Percentiles rank a stretch among this genome's conserved stretches.
Evolutionary conservation across 768 basidiomycete species (phyloP).

Genomic region (Boletellus sp.): DNA sequence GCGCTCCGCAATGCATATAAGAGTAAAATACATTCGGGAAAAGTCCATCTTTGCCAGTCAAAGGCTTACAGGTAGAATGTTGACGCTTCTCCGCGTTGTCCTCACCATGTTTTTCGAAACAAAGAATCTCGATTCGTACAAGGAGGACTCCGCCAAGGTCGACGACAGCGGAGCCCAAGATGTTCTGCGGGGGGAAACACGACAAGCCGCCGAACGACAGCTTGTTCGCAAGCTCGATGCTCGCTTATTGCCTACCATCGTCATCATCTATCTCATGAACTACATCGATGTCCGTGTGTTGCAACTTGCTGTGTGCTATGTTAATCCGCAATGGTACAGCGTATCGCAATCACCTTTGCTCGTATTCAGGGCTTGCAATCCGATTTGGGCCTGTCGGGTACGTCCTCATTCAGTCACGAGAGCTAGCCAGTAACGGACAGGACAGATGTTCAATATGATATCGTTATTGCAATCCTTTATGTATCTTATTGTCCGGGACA

Average conservation of each 20-base stretch:
- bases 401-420: not conserved
- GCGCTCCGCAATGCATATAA: too few species aligned
- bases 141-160: too few species aligned
- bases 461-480: conserved; percentile 51
- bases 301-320: not conserved
- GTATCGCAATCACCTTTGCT: conserved; percentile 46
- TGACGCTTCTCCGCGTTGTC: too few species aligned
- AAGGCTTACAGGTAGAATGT: too few species aligned
- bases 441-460: conserved; percentile 52
- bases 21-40: too few species aligned
- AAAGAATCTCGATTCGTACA: too few species aligned
- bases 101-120: too few species aligned
- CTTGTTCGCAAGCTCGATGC: conserved; percentile 56
- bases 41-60: too few species aligned
- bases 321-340: conserved; percentile 25
- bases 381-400: conserved; percentile 46
- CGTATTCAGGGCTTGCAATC: conserved; percentile 48
- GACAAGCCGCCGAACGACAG: conserved; percentile 12
- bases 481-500: conserved; percentile 64
- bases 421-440: not conserved
- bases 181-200: conserved; percentile 1
- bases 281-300: conserved; percentile 53
- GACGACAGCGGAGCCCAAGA: not conserved
- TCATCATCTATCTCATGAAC: conserved; percentile 62
- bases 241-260: conserved; percentile 53